Evolutionary conservation across 768 basidiomycete species (phyloP).

Genomic region (Leccinum incarnatum): DNA sequence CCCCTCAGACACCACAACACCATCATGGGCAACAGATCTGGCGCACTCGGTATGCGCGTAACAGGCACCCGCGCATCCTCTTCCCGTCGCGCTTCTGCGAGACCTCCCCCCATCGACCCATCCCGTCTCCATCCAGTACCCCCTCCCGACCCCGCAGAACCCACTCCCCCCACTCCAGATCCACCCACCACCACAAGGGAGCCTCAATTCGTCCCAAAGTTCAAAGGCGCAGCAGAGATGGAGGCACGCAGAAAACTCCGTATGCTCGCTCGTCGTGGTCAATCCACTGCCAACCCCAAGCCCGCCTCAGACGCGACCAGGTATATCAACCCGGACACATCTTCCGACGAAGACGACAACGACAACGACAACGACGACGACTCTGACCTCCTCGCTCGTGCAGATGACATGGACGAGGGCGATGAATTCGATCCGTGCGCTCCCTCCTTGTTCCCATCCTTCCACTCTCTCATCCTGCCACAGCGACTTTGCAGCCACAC

Average conservation of each 20-base stretch:
- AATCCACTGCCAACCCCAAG: conserved; percentile 31
- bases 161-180: conserved; percentile 12
- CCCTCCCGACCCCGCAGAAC: conserved; percentile 11
- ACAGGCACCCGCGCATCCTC: conserved; percentile 57
- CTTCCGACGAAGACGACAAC: conserved; percentile 49
- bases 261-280: conserved; percentile 56
- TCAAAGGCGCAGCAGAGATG: conserved; percentile 86
- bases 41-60: conserved; percentile 76
- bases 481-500: conserved; percentile 70
- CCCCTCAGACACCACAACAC: conserved; percentile 82
- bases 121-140: conserved; percentile 12
- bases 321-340: conserved; percentile 45
- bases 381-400: conserved; percentile 49
- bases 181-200: conserved; percentile 52
- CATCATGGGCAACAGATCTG: conserved; percentile 73
- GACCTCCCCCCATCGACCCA: background rate
- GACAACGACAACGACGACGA: conserved; percentile 41
- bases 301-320: conserved; percentile 26
- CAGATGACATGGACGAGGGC: conserved; percentile 55
- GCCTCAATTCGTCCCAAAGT: conserved; percentile 68
- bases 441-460: conserved; percentile 1
- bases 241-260: conserved; percentile 65
- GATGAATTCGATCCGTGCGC: conserved; percentile 83
- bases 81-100: conserved; percentile 46
- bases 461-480: background rate